Evolutionary conservation across 2,329 filamentous ascomycete genomes (phyloP).

Genomic region (Diatrype stigma): DNA sequence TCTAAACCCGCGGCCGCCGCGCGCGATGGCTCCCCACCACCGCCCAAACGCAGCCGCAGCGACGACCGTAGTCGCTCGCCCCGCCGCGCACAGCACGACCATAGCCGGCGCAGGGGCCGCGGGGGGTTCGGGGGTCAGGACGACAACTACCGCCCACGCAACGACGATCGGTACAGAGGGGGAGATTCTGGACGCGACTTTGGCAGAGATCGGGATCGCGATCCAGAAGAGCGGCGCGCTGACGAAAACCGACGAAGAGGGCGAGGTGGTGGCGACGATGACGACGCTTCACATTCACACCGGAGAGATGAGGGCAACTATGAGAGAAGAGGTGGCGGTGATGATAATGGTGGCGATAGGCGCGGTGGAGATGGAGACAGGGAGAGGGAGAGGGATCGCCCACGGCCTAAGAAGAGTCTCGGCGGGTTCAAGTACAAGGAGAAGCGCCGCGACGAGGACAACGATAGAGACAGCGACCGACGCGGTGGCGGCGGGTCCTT

Average conservation of each 20-base stretch:
- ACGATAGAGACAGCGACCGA: slow-evolving; percentile 37
- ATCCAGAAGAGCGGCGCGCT: too few relatives aligned
- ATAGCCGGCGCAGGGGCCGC: neutral
- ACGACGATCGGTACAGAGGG: slow-evolving; percentile 7
- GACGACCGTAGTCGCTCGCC: slow-evolving; percentile 25
- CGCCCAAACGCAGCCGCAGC: slow-evolving; percentile 16
- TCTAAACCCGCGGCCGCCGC: slow-evolving; percentile 13
- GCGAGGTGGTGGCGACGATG: neutral
- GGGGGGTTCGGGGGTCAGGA: slow-evolving; percentile 7
- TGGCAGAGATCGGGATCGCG: slow-evolving; percentile 6
- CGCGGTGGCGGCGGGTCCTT: slow-evolving; percentile 39
- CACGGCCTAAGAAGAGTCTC: slow-evolving; percentile 29
- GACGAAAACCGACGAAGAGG: too few relatives aligned
- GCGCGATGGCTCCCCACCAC: slow-evolving; percentile 18
- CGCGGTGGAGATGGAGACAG: neutral
- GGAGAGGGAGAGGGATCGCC: slow-evolving; percentile 4
- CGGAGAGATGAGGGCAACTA: neutral
- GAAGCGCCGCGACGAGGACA: slow-evolving; percentile 43
- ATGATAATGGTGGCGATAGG: neutral
- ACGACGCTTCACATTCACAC: neutral
- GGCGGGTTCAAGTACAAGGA: slow-evolving; percentile 59
- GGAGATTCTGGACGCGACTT: slow-evolving; percentile 7
- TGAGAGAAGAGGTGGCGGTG: neutral
- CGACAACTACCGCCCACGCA: slow-evolving; percentile 6
- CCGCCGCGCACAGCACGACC: slow-evolving; percentile 13